Evolutionary conservation across 2,329 filamentous ascomycete species (phyloP).

Genomic region (Gremmenia infestans): DNA sequence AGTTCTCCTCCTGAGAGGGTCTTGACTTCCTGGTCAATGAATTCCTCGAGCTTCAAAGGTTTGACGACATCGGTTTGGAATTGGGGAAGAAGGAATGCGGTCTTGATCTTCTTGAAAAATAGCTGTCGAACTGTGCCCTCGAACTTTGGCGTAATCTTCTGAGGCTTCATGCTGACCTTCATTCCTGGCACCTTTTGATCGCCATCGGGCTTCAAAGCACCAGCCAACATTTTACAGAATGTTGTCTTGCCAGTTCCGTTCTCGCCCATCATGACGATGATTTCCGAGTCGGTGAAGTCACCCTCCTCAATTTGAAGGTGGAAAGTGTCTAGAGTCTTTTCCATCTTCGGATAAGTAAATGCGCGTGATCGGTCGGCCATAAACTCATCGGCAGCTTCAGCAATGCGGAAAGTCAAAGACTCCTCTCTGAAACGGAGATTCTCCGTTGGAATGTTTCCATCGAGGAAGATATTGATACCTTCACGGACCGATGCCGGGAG

Average conservation of each 20-base stretch:
- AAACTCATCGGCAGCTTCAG: conserved; percentile 85
- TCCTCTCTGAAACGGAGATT: conserved; percentile 98
- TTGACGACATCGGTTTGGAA: conserved; percentile 99
- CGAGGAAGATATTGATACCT: conserved; percentile 99
- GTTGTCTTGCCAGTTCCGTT: conserved; percentile 99
- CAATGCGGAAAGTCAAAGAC: conserved; percentile 90
- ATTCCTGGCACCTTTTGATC: conserved; percentile 77
- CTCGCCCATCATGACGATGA: conserved; percentile 99
- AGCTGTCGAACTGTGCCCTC: conserved; percentile 93
- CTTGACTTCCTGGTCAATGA: conserved; percentile 99
- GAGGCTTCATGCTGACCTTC: conserved; percentile 99
- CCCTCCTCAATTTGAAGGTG: conserved; percentile 76
- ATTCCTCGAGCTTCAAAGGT: conserved; percentile 97
- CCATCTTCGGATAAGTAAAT: conserved; percentile 84
- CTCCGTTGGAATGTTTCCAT: conserved; percentile 96
- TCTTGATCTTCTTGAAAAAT: conserved; percentile 99
- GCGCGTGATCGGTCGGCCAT: conserved; percentile 76
- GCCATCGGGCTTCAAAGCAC: conserved; percentile 85
- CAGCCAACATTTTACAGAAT: conserved; percentile 94
- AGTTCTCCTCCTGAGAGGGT: conserved; percentile 98
- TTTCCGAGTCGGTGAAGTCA: conserved; percentile 94
- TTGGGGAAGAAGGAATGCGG: conserved; percentile 90
- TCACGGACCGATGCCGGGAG: conserved; percentile 93
- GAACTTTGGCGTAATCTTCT: conserved; percentile 98
- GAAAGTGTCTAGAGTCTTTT: conserved; percentile 89